Percentiles rank a stretch among this genome's conserved stretches.
Evolutionary conservation across 371 early-diverging fungal genomes (phyloP).

Genomic region (Mucor sp.): DNA sequence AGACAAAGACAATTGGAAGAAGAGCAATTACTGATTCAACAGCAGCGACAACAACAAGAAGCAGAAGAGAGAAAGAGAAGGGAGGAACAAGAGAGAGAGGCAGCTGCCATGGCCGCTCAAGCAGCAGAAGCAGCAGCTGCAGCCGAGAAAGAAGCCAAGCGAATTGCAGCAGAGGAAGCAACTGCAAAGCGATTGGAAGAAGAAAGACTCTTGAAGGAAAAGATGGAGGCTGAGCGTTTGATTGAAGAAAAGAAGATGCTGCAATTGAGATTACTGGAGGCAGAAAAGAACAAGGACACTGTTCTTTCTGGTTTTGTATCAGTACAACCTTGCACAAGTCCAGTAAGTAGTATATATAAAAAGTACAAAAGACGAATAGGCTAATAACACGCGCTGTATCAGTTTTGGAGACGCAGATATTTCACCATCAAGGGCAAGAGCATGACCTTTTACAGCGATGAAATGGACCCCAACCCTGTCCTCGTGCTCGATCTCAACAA

Average conservation of each 20-base stretch:
- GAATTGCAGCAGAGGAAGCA: conserved; percentile 21
- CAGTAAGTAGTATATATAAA: conserved; percentile 18
- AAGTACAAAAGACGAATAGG: too few relatives aligned
- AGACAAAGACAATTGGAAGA: conserved; percentile 6
- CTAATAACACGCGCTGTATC: not conserved
- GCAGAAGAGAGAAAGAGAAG: conserved; percentile 3
- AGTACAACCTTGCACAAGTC: conserved; percentile 33
- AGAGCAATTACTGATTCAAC: conserved; percentile 6
- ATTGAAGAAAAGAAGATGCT: conserved; percentile 26
- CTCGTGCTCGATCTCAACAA: conserved; percentile 50
- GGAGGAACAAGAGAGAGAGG: conserved; percentile 13
- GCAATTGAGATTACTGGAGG: conserved; percentile 28
- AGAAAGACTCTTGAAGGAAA: conserved; percentile 16
- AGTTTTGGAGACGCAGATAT: conserved; percentile 41
- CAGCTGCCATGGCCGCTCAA: conserved; percentile 15
- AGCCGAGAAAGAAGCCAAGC: conserved; percentile 13
- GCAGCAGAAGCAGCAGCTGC: conserved; percentile 17
- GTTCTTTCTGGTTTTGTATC: conserved; percentile 33
- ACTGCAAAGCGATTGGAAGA: conserved; percentile 17
- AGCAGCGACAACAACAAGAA: conserved; percentile 18
- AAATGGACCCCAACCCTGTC: conserved; percentile 32
- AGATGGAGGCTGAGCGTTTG: conserved; percentile 16
- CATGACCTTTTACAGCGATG: conserved; percentile 26
- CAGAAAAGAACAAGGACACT: conserved; percentile 35
- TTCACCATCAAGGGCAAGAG: conserved; percentile 28